These are phyloP conservation scores for Xylariaceae sp. DNA, from an alignment of 2,329 filamentous ascomycete genomes.

Conservation along the genomic window DNA sequence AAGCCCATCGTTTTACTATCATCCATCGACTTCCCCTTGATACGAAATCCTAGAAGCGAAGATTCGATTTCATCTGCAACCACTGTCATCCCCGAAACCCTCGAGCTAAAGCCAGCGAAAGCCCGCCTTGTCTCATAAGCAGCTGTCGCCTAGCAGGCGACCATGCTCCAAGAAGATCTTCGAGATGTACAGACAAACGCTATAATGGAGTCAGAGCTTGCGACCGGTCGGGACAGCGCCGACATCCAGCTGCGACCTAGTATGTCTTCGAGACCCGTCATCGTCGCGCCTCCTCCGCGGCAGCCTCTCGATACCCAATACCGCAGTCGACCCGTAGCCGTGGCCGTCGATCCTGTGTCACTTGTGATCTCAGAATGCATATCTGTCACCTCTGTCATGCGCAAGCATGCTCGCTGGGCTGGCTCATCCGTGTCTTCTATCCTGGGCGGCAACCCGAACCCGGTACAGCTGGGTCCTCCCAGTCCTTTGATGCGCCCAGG, in stretches of 20 bases:
- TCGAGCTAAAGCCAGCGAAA: neutral
- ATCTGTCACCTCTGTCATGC: constrained; percentile 95
- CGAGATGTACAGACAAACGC: constrained; percentile 28
- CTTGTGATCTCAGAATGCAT: constrained; percentile 98
- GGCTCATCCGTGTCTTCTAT: constrained; percentile 97
- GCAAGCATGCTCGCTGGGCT: constrained; percentile 93
- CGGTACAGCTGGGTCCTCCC: constrained; percentile 48
- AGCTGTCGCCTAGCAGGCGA: constrained; percentile 14
- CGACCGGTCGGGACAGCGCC: constrained; percentile 20
- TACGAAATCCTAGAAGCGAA: too few species aligned
- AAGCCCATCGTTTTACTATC: too few species aligned
- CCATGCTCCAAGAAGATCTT: constrained; percentile 2
- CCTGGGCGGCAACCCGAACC: constrained; percentile 68
- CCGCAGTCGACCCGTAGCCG: constrained; percentile 61
- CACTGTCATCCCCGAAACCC: too few species aligned
- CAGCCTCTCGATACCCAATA: constrained; percentile 47
- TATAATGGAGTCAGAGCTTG: constrained; percentile 21
- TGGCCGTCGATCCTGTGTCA: constrained; percentile 85
- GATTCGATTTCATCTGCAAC: too few species aligned
- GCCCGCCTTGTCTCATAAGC: constrained; percentile 1
- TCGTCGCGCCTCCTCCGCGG: constrained; percentile 1
- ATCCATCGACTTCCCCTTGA: too few species aligned
- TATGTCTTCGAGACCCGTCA: constrained; percentile 10
- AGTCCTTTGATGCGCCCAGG: constrained; percentile 36
- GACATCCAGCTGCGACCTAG: constrained; percentile 21